Evolutionary conservation across 176 grass and related monocot species (phyloP).

Genomic region (Hyparrhenia diplandra): DNA sequence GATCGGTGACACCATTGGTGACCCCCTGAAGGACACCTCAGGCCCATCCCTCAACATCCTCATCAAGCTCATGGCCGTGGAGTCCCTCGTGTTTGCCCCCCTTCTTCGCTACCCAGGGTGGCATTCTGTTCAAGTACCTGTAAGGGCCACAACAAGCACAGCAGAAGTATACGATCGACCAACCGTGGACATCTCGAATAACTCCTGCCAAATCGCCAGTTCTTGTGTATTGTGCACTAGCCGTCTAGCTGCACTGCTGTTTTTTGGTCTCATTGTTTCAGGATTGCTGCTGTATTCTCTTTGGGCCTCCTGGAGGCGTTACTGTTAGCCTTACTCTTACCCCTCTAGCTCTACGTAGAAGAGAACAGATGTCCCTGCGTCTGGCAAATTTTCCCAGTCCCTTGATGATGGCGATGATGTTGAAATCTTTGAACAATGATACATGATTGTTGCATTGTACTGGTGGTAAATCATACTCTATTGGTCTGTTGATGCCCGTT

Average conservation of each 20-base stretch:
- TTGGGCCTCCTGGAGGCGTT: conserved; percentile 35
- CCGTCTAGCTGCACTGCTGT: background rate
- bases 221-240: background rate
- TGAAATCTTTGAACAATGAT: conserved; percentile 51
- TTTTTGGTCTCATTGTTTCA: conserved; percentile 44
- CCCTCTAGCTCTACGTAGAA: conserved; percentile 40
- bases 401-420: conserved; percentile 56
- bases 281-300: conserved; percentile 27
- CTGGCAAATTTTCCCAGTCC: conserved; percentile 45
- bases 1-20: conserved; percentile 85
- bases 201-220: conserved; percentile 29
- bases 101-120: conserved; percentile 82
- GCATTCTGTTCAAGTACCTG: conserved; percentile 69
- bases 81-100: conserved; percentile 81
- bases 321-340: conserved; percentile 34
- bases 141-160: conserved; percentile 19
- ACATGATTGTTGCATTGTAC: conserved; percentile 37
- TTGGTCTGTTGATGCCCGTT: background rate
- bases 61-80: conserved; percentile 90
- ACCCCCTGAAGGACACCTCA: conserved; percentile 91
- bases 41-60: conserved; percentile 89
- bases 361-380: conserved; percentile 28
- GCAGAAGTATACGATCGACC: conserved; percentile 23
- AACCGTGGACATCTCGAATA: conserved; percentile 46
- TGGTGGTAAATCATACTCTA: background rate